phyloP scores from a whole-genome alignment of 129 eudicot species.

The Centella asiatica region DNA sequence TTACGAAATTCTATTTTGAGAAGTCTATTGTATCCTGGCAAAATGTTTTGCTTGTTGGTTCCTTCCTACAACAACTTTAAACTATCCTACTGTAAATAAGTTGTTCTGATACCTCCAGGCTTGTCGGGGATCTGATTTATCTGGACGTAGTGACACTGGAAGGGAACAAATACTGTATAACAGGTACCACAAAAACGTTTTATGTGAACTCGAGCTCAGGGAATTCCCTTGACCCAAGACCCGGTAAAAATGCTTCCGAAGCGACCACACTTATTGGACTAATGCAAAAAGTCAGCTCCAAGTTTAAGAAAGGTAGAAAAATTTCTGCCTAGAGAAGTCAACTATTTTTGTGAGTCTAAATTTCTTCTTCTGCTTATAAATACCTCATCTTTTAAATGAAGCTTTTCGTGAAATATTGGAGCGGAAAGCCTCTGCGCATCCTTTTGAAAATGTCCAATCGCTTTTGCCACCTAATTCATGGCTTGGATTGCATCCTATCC shows the following conservation, averaged over 20 bases:
- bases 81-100: not conserved
- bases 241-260: slow-evolving; percentile 56
- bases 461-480: slow-evolving; percentile 87
- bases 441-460: slow-evolving; percentile 97
- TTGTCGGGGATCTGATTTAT: slow-evolving; percentile 89
- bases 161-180: slow-evolving; percentile 78
- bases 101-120: slow-evolving; percentile 38
- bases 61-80: too few relatives aligned
- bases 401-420: slow-evolving; percentile 94
- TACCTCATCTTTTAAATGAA: slow-evolving; percentile 22
- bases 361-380: not conserved
- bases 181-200: slow-evolving; percentile 77
- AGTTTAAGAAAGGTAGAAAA: slow-evolving; percentile 79
- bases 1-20: not conserved
- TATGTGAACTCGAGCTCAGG: slow-evolving; percentile 86
- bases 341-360: not conserved
- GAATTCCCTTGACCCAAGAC: slow-evolving; percentile 71
- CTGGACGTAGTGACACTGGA: slow-evolving; percentile 84
- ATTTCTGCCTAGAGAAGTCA: not conserved
- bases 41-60: not conserved
- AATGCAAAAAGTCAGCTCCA: slow-evolving; percentile 85
- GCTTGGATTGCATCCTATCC: slow-evolving; percentile 82
- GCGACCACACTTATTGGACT: slow-evolving; percentile 90
- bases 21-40: not conserved
- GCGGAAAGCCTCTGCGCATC: slow-evolving; percentile 89